phyloP scores from a whole-genome alignment of 208 protist species.

The Wallacemonas sp. region DNA sequence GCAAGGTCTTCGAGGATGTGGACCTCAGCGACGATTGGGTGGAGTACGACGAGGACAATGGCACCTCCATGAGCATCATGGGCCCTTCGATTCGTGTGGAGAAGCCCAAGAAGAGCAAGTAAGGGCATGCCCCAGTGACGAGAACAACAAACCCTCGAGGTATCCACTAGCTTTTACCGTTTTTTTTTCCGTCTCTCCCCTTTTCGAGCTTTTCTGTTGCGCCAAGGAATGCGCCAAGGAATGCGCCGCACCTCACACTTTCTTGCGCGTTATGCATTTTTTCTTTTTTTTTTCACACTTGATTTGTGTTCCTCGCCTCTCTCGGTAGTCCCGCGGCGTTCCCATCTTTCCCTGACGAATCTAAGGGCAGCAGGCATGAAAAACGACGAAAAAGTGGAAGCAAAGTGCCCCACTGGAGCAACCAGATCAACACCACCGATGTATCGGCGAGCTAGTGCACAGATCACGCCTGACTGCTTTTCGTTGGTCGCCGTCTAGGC shows the following conservation, averaged over 20 bases:
- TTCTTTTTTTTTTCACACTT: slow-evolving; percentile 26
- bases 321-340: too few relatives aligned
- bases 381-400: too few relatives aligned
- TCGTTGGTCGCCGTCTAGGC: too few relatives aligned
- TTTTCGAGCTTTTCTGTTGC: too few relatives aligned
- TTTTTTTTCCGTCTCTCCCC: background rate
- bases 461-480: too few relatives aligned
- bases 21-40: slow-evolving; percentile 73
- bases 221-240: too few relatives aligned
- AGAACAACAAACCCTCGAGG: background rate
- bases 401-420: background rate
- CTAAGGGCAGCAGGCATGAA: too few relatives aligned
- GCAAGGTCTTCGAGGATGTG: slow-evolving; percentile 39
- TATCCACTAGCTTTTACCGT: background rate
- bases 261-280: too few relatives aligned
- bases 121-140: background rate
- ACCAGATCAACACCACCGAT: background rate
- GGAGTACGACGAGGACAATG: slow-evolving; percentile 66
- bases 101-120: slow-evolving; percentile 43
- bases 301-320: too few relatives aligned
- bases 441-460: too few relatives aligned
- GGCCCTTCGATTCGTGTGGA: slow-evolving; percentile 42
- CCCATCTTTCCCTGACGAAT: too few relatives aligned
- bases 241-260: too few relatives aligned
- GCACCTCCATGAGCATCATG: slow-evolving; percentile 34